Base-by-base conservation (phyloP, 306 rosid species). In the Coriaria nepalensis region DNA sequence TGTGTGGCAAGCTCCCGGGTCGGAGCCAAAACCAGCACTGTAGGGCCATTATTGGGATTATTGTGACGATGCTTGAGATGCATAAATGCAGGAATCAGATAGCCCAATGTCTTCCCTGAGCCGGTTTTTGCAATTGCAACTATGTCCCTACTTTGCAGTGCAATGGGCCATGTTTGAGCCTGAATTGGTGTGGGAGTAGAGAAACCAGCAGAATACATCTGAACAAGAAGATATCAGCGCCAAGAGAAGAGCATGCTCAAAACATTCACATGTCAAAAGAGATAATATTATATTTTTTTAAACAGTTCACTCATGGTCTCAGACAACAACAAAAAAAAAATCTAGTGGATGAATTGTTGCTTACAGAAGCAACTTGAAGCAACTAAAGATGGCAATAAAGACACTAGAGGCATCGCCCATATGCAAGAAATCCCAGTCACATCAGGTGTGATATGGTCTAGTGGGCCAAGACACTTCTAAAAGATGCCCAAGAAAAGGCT, bases 361-460 rank as follows among this genome's bases (percentile, higher is more conserved):
- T 90, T 90, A 90, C 98, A 68, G 78, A 90, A 90, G 98, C 98
- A 90, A 87, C 96, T 78, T 61, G 85, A 78, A 81, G 86, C 96
- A 80, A 79, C 77, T 65, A 82, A 90, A 84, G 77, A 79, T 81
- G 94, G 76, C 86, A 77, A 78, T 75, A 77, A 85, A 90, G 82
- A 84, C 85, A 67, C 49, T 73, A 81, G 76, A 67, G 71, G 83
- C 79, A 63, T 86, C 78, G 95, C 95, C 95, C 76, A 66, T 77
- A 84, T 70, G 84, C 85, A 81, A 79, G 78, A 84, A 66, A 85
- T 84, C 92, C 86, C 94, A 77, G 81, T 81, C 93, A 81, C 94
- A 90, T 68, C 65, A 67, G 86, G 90, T 79, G 97, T 81, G 83
- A 78, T 76, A 72, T 90, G 90, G 77, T 74, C 71, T 63, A 85